Conservation (phyloP, 495 filamentous ascomycete species). For the Neurospora sp. region DNA sequence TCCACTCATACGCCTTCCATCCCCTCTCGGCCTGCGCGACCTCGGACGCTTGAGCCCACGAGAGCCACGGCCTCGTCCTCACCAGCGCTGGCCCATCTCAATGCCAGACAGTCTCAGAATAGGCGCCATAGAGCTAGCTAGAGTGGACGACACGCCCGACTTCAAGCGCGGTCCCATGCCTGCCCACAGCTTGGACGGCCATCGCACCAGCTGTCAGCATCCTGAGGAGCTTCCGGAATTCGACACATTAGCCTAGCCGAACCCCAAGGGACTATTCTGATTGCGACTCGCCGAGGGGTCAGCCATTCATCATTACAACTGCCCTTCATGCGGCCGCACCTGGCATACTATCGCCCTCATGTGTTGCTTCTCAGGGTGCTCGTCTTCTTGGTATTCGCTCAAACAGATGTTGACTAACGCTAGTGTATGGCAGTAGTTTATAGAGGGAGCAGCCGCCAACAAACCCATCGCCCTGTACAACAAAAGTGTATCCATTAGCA, state of each 20-base stretch:
- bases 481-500: slow-evolving; percentile 30
- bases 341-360: neutral
- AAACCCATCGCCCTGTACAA: slow-evolving; percentile 36
- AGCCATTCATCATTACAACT: neutral
- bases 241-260: neutral
- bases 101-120: neutral
- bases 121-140: neutral
- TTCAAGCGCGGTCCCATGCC: neutral
- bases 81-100: neutral
- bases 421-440: slow-evolving; percentile 2
- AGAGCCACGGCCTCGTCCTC: neutral
- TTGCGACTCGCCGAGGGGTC: neutral
- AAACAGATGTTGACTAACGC: neutral
- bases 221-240: neutral
- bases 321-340: neutral
- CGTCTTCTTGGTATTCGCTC: neutral
- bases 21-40: neutral
- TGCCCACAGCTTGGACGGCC: neutral
- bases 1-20: neutral
- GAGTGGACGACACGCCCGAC: neutral
- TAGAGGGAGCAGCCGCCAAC: slow-evolving; percentile 20
- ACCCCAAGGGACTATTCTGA: neutral
- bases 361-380: neutral
- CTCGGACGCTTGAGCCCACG: neutral
- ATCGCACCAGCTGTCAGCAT: neutral